Base-by-base conservation (phyloP, 176 grass and related monocot species). In the Paspalum vaginatum region DNA sequence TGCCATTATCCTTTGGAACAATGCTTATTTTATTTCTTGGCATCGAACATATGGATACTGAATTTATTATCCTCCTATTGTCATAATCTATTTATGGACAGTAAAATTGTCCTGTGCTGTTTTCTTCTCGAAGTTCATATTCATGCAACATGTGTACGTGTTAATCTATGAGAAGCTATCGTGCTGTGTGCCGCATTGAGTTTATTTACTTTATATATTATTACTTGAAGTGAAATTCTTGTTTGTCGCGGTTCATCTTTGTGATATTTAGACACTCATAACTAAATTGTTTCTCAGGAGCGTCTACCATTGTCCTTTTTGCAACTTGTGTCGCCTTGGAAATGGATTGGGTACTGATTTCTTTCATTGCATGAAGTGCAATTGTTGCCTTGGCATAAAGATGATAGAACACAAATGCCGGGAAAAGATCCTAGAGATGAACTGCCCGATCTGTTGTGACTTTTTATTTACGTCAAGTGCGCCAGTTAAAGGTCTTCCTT, bases 301-400 rank as follows among this genome's bases (percentile, higher is more conserved):
- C 26, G 79, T 97, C 50, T 97, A 97, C 42, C 94, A 97, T 66
- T 97, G 94, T n/a, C 94, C 94, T 2, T 97, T 94, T 72, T 97
- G 94, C 71, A 97, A 97, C 68, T 75, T 97, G 85, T 97, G 94
- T 49, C 94, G 94, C 51, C 65, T 97, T 83, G 94, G 94, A 14
- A 83, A 78, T 50, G 94, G 94, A 69, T 78, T 97, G 57, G 94
- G 94, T 11, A 84, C 72, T 11, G 94, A 97, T 38, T 97, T 97
- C 61, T 97, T 97, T 83, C 94, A 97, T 60, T 97, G 94, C 72
- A 97, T 97, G 94, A 97, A 83, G 71, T 97, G 94, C 87, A 97
- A 97, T 66, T 97, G 94, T 68, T 97, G 94, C 82, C 87, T 97
- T 53, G 87, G 94, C 54, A 26, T 91, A 83, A 94, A 88, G 80